phyloP scores from a whole-genome alignment of 768 basidiomycete species.

The Gymnopilus junonius region DNA sequence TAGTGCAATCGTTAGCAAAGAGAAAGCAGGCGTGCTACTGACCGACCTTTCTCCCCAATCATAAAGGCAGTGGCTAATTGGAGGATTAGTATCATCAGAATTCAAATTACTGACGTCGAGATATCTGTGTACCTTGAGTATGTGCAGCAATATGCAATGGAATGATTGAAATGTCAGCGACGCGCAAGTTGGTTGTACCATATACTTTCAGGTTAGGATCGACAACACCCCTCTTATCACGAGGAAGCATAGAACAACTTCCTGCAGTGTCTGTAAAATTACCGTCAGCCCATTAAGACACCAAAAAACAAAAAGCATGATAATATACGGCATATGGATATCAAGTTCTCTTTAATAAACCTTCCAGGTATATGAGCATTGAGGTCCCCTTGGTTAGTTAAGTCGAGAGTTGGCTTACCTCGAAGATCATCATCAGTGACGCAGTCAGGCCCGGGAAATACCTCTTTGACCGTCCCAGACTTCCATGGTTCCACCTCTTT shows the following conservation, averaged over 20 bases:
- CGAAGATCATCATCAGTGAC: slow-evolving; percentile 30
- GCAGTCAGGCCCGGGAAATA: slow-evolving; percentile 35
- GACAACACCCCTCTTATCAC: slow-evolving; percentile 56
- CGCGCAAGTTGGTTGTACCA: slow-evolving; percentile 27
- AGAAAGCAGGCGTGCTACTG: too few species aligned
- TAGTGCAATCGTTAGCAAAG: too few species aligned
- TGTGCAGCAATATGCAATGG: slow-evolving; percentile 54
- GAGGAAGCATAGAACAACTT: slow-evolving; percentile 58
- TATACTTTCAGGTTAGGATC: slow-evolving; percentile 47
- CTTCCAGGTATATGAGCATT: too few species aligned
- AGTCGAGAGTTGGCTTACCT: too few species aligned
- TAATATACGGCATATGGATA: too few species aligned
- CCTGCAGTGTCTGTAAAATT: slow-evolving; percentile 45
- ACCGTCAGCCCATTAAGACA: background rate
- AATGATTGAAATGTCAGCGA: slow-evolving; percentile 55
- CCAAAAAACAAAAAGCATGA: background rate
- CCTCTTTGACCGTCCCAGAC: slow-evolving; percentile 23
- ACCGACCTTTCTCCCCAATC: too few species aligned
- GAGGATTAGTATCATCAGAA: too few species aligned
- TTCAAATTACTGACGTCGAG: background rate
- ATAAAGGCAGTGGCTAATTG: too few species aligned
- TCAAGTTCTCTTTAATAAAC: too few species aligned
- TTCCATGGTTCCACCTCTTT: slow-evolving; percentile 30
- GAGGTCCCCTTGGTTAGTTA: too few species aligned
- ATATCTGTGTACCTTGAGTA: slow-evolving; percentile 29